Evolutionary conservation across 2,329 filamentous ascomycete genomes (phyloP).

Genomic region (Teratosphaeria destructans): DNA sequence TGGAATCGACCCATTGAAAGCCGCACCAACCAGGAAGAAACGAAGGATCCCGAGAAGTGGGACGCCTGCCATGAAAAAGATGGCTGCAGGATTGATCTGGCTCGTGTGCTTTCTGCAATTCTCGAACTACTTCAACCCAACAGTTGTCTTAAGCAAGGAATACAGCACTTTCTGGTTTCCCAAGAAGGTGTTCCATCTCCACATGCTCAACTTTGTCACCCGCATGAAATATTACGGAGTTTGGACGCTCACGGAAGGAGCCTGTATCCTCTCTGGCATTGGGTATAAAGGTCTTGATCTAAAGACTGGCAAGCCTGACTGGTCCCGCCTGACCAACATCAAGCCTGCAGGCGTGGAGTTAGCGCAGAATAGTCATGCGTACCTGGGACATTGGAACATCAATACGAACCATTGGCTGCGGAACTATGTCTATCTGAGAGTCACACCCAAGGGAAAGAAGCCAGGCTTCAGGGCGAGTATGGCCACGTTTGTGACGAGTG

Average conservation of each 20-base stretch:
- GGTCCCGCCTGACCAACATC: constrained; percentile 86
- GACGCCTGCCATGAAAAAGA: constrained; percentile 71
- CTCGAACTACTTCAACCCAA: constrained; percentile 53
- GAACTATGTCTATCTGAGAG: constrained; percentile 90
- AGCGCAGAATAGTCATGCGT: constrained; percentile 87
- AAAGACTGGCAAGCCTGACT: constrained; percentile 72
- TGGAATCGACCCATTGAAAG: constrained; percentile 72
- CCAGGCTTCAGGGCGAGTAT: constrained; percentile 90
- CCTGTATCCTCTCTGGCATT: constrained; percentile 85
- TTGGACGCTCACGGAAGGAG: constrained; percentile 85
- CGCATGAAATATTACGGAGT: constrained; percentile 95
- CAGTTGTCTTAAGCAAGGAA: constrained; percentile 52
- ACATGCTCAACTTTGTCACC: constrained; percentile 72
- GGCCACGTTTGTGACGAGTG: constrained; percentile 87
- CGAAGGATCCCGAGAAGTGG: constrained; percentile 86
- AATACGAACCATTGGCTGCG: constrained; percentile 96
- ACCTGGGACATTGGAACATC: constrained; percentile 92
- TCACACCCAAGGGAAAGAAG: constrained; percentile 91
- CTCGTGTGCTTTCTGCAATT: constrained; percentile 68
- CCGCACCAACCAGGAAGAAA: constrained; percentile 76
- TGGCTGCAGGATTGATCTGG: constrained; percentile 63
- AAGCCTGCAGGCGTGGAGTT: constrained; percentile 74
- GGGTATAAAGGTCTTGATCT: constrained; percentile 91
- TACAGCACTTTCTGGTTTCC: constrained; percentile 60
- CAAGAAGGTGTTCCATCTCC: constrained; percentile 64